Evolutionary conservation across 2,329 filamentous ascomycete species (phyloP).

Genomic region (Aspergillus pseudoviridinutans): DNA sequence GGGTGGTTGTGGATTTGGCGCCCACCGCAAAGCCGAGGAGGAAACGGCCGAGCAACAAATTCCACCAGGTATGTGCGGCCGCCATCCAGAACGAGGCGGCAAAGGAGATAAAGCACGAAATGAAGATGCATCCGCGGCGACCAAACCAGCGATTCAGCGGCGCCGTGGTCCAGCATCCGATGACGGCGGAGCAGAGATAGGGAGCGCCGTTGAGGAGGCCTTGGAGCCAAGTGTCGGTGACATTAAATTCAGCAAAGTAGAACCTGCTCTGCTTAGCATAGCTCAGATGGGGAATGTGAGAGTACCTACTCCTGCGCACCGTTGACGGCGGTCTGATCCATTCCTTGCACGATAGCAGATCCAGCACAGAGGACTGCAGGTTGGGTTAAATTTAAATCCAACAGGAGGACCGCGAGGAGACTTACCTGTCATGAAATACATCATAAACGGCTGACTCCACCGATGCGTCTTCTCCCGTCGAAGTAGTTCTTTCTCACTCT

Average conservation of each 20-base stretch:
- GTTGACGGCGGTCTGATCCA: constrained; percentile 51
- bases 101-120: constrained; percentile 40
- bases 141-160: constrained; percentile 44
- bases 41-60: constrained; percentile 41
- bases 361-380: constrained; percentile 9
- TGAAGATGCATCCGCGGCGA: constrained; percentile 45
- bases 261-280: constrained; percentile 12
- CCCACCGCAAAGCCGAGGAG: constrained; percentile 42
- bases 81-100: constrained; percentile 43
- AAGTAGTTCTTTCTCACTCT: constrained; percentile 5
- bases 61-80: constrained; percentile 40
- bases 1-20: constrained; percentile 43
- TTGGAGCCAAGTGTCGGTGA: constrained; percentile 11
- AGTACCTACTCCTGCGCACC: constrained; percentile 32
- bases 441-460: constrained; percentile 13
- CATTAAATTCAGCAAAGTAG: constrained; percentile 18
- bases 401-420: background rate
- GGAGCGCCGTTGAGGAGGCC: constrained; percentile 45
- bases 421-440: constrained; percentile 13
- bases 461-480: constrained; percentile 8
- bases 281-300: background rate
- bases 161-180: constrained; percentile 49
- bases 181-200: constrained; percentile 42
- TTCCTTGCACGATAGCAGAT: constrained; percentile 51
- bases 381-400: background rate